A percentile compares a stretch with the other conserved stretches of the same genome.
Conservation (phyloP, 805 yeast species). For the Candida boleticola region DNA sequence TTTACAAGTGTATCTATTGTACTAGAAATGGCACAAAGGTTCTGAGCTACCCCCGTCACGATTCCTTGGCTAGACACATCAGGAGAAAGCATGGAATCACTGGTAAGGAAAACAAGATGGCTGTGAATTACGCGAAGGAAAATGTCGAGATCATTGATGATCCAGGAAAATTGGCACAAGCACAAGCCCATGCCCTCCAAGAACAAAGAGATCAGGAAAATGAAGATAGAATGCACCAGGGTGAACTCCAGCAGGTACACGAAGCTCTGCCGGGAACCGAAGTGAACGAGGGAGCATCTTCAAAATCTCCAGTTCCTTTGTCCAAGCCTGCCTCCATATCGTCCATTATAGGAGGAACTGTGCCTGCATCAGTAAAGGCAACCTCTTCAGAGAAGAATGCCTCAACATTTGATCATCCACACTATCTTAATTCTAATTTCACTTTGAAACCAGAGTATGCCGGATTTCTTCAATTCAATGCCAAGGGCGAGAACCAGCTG, state of each 20-base stretch:
- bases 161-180: slow-evolving; percentile 13
- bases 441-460: slow-evolving; percentile 28
- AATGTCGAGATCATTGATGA: slow-evolving; percentile 40
- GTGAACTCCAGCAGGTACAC: slow-evolving; percentile 6
- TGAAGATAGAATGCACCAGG: neutral
- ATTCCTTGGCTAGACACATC: slow-evolving; percentile 43
- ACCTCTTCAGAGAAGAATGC: slow-evolving; percentile 20
- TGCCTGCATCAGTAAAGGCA: slow-evolving; percentile 8
- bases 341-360: neutral
- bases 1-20: slow-evolving; percentile 42
- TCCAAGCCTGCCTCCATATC: neutral
- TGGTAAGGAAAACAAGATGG: slow-evolving; percentile 43
- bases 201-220: slow-evolving; percentile 1
- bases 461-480: neutral
- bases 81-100: slow-evolving; percentile 44
- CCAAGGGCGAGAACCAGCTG: neutral
- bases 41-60: slow-evolving; percentile 44
- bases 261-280: slow-evolving; percentile 4
- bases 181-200: slow-evolving; percentile 5
- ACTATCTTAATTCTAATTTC: slow-evolving; percentile 27
- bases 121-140: slow-evolving; percentile 43
- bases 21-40: slow-evolving; percentile 30
- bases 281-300: neutral
- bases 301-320: neutral
- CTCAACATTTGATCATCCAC: slow-evolving; percentile 22